These are phyloP conservation scores for Sphaerobolus stellatus DNA, from an alignment of 1,284 basidiomycete species.

Conservation along the genomic window DNA sequence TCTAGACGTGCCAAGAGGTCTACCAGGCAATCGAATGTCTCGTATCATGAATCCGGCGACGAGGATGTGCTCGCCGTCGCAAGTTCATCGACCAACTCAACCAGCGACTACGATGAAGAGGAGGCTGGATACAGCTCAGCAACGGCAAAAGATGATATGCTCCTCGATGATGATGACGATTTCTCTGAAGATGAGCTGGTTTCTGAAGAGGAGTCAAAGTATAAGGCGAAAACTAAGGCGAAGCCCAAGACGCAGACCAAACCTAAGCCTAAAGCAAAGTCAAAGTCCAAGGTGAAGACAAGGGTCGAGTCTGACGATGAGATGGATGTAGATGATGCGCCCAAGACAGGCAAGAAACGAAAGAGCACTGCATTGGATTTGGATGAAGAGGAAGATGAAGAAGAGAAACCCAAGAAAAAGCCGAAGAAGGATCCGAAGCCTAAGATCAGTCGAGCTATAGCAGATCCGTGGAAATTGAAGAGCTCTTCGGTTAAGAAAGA, in stretches of 20 bases:
- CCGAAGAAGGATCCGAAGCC: slow-evolving; percentile 43
- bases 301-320: slow-evolving; percentile 34
- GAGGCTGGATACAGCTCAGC: slow-evolving; percentile 19
- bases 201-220: slow-evolving; percentile 23
- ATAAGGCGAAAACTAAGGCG: slow-evolving; percentile 24
- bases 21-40: no score
- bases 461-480: slow-evolving; percentile 80
- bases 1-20: slow-evolving; percentile 1
- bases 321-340: slow-evolving; percentile 59
- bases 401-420: slow-evolving; percentile 55
- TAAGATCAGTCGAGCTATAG: slow-evolving; percentile 47
- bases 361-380: slow-evolving; percentile 32
- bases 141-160: slow-evolving; percentile 17
- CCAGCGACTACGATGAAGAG: slow-evolving; percentile 16
- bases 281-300: slow-evolving; percentile 20
- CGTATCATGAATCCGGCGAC: slow-evolving; percentile 17
- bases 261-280: slow-evolving; percentile 30
- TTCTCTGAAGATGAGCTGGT: slow-evolving; percentile 12
- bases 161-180: slow-evolving; percentile 28
- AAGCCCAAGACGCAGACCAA: slow-evolving; percentile 29
- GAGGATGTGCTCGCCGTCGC: no score
- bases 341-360: slow-evolving; percentile 43
- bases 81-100: no score
- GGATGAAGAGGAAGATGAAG: slow-evolving; percentile 35
- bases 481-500: slow-evolving; percentile 63